phyloP scores from a whole-genome alignment of 768 basidiomycete species.

The Amanita fuliginea region DNA sequence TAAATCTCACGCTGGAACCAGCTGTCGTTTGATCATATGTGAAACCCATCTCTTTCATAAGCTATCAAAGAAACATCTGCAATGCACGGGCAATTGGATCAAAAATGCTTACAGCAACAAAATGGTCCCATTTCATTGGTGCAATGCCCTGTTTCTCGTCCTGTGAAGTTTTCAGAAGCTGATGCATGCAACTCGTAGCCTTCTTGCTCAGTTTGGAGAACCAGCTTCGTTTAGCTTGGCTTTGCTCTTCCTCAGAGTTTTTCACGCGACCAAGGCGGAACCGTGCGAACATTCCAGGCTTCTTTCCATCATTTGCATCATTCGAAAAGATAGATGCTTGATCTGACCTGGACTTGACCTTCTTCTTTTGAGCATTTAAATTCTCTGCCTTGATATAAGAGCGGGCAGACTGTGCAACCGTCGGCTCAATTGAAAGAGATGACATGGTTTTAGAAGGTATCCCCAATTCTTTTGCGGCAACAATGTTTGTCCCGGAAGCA shows the following conservation, averaged over 20 bases:
- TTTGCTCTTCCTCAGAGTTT: constrained; percentile 25
- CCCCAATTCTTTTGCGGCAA: constrained; percentile 9
- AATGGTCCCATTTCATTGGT: constrained; percentile 71
- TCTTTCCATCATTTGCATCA: constrained; percentile 27
- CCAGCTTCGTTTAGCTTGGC: constrained; percentile 40
- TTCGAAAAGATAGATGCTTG: constrained; percentile 40
- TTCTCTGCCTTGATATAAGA: constrained; percentile 53
- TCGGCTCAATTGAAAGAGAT: constrained; percentile 33
- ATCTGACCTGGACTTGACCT: constrained; percentile 62
- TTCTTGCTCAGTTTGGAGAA: constrained; percentile 51
- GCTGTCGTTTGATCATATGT: constrained; percentile 62
- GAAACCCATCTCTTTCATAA: constrained; percentile 77
- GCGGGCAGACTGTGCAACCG: constrained; percentile 55
- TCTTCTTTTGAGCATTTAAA: constrained; percentile 39
- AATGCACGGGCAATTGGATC: background rate
- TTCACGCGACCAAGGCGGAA: constrained; percentile 21
- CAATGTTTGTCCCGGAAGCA: constrained; percentile 10
- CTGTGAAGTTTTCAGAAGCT: constrained; percentile 45
- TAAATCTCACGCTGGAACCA: constrained; percentile 75
- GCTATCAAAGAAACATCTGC: constrained; percentile 23
- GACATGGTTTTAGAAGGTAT: constrained; percentile 10
- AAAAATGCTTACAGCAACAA: constrained; percentile 44
- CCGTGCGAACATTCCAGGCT: constrained; percentile 42
- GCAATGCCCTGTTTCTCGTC: constrained; percentile 43
- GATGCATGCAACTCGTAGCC: constrained; percentile 48